Conservation (phyloP, 2,329 filamentous ascomycete genomes). For the Curvularia sp. region DNA sequence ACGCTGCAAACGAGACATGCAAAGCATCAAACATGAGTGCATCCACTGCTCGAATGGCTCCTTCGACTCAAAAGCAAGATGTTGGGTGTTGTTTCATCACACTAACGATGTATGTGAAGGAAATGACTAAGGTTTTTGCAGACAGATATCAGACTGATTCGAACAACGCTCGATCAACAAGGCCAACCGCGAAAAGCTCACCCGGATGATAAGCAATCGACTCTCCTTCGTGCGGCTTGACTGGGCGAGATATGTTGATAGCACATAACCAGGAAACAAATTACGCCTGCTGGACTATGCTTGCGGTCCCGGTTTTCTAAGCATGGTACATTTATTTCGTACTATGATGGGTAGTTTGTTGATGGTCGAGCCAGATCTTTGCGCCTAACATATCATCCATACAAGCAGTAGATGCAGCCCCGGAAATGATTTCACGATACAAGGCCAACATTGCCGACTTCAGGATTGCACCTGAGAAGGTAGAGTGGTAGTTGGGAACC, state of each 20-base stretch:
- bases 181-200: slow-evolving; percentile 1
- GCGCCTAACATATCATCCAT: slow-evolving; percentile 14
- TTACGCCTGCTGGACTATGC: slow-evolving; percentile 20
- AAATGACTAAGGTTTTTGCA: not conserved
- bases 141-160: slow-evolving; percentile 14
- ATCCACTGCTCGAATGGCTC: not conserved
- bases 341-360: not conserved
- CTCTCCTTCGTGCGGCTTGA: too few species aligned
- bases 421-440: slow-evolving; percentile 13
- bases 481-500: not conserved
- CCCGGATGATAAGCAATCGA: not conserved
- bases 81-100: not conserved
- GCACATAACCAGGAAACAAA: not conserved
- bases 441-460: slow-evolving; percentile 6
- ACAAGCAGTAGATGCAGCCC: slow-evolving; percentile 14
- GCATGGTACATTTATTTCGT: not conserved
- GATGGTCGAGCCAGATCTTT: slow-evolving; percentile 7
- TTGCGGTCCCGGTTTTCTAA: slow-evolving; percentile 15
- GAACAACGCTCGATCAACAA: slow-evolving; percentile 18
- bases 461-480: not conserved
- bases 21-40: not conserved
- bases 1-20: not conserved
- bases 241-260: not conserved
- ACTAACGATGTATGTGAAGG: not conserved
- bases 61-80: not conserved